These are phyloP conservation scores for Ceratobasidium sp. DNA, from an alignment of 1,284 basidiomycete species.

Conservation along the genomic window DNA sequence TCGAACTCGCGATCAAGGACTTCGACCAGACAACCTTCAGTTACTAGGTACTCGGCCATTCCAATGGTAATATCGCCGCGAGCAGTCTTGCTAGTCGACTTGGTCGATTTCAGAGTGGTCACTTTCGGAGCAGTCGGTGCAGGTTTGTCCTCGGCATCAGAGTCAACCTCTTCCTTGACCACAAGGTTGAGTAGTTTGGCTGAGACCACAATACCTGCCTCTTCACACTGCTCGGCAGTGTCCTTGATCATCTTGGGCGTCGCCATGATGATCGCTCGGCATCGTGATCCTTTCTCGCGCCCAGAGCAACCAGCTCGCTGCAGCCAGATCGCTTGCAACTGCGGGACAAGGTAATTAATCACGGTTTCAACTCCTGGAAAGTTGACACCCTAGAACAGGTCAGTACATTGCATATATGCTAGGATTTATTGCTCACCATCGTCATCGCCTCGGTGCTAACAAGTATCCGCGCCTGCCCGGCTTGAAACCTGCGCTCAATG, in stretches of 20 bases:
- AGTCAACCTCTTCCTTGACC: not conserved
- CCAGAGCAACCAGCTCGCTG: not conserved
- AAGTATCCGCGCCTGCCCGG: not conserved
- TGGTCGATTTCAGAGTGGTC: too few relatives aligned
- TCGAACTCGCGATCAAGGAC: not conserved
- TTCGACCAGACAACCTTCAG: not conserved
- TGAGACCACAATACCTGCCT: not conserved
- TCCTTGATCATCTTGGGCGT: not conserved
- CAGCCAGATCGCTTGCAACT: not conserved
- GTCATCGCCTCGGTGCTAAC: conserved; percentile 4
- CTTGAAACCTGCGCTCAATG: not conserved
- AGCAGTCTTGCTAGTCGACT: not conserved
- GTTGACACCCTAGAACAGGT: not conserved
- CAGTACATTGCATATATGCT: not conserved
- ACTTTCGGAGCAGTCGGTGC: too few relatives aligned
- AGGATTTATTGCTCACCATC: not conserved
- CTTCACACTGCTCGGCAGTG: not conserved
- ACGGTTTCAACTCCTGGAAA: not conserved
- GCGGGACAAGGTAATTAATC: not conserved
- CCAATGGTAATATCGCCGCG: not conserved
- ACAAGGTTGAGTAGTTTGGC: not conserved
- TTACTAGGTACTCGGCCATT: not conserved
- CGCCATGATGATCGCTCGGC: not conserved
- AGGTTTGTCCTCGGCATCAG: not conserved
- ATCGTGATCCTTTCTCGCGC: not conserved